These are phyloP conservation scores for Holtermannia corniformis DNA, from an alignment of 768 basidiomycete genomes.

Conservation along the genomic window DNA sequence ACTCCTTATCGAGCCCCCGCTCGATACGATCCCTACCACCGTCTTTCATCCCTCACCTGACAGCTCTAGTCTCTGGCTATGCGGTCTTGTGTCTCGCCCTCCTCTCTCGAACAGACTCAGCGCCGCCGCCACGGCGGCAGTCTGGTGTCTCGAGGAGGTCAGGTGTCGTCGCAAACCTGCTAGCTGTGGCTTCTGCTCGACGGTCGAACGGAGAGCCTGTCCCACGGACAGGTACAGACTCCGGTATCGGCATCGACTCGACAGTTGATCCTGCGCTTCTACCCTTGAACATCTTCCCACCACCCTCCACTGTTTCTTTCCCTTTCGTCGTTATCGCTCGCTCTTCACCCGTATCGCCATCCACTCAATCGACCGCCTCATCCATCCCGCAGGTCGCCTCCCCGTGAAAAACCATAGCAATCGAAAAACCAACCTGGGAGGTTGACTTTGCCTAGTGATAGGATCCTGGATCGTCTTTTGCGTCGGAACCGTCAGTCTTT, in stretches of 20 bases:
- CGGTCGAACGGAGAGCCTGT: conserved; percentile 16
- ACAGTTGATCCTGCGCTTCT: conserved; percentile 19
- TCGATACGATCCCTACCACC: conserved; percentile 21
- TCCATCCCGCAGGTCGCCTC: conserved; percentile 38
- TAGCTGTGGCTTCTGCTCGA: neutral
- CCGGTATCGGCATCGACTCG: conserved; percentile 24
- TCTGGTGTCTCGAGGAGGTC: too few species aligned
- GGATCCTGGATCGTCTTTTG: conserved; percentile 35
- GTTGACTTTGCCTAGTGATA: conserved; percentile 40
- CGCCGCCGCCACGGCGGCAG: conserved; percentile 34
- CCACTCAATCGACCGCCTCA: conserved; percentile 37
- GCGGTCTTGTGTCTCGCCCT: neutral
- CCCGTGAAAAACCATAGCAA: neutral
- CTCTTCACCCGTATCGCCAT: neutral
- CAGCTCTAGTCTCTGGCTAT: conserved; percentile 5
- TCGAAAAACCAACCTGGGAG: neutral
- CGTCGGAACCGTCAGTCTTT: too few species aligned
- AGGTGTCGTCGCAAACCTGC: too few species aligned
- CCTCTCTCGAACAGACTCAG: conserved; percentile 25
- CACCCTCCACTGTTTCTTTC: conserved; percentile 2
- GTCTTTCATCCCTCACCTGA: conserved; percentile 20
- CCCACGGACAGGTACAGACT: conserved; percentile 36
- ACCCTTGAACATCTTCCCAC: conserved; percentile 4
- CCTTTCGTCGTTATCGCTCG: conserved; percentile 5
- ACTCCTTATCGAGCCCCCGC: conserved; percentile 2